Evolutionary conservation across 768 basidiomycete species (phyloP).

Genomic region (Lactarius hatsudake): DNA sequence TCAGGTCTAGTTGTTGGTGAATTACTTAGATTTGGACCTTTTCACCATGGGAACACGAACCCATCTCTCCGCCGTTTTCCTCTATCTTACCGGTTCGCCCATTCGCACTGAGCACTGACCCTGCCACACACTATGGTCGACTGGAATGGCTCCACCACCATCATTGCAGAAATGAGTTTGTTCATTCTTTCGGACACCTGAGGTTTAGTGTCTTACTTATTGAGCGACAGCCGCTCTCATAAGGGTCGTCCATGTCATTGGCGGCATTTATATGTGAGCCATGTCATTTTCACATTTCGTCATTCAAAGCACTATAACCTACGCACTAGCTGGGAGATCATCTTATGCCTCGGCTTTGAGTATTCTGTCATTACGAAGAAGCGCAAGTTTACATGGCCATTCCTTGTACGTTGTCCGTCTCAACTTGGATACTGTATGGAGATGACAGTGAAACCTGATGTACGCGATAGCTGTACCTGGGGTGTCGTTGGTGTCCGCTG

Average conservation of each 20-base stretch:
- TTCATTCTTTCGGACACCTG: neutral
- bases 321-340: slow-evolving; percentile 18
- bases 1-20: neutral
- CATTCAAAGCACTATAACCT: neutral
- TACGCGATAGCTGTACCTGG: slow-evolving; percentile 14
- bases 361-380: slow-evolving; percentile 9
- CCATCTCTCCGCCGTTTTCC: no score
- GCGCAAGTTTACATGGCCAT: slow-evolving; percentile 19
- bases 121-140: neutral
- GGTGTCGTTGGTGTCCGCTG: slow-evolving; percentile 18
- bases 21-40: neutral
- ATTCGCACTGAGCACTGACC: no score
- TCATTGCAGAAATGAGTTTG: neutral
- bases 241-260: slow-evolving; percentile 18
- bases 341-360: slow-evolving; percentile 14
- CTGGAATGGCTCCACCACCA: neutral
- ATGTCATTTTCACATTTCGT: neutral
- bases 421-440: neutral
- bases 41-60: neutral
- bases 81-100: no score
- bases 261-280: slow-evolving; percentile 22
- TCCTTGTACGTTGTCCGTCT: slow-evolving; percentile 10
- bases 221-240: slow-evolving; percentile 4
- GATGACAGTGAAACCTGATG: neutral
- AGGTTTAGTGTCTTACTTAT: neutral